phyloP scores from a whole-genome alignment of 2,329 filamentous ascomycete genomes.

The Cladorrhinum sp. region DNA sequence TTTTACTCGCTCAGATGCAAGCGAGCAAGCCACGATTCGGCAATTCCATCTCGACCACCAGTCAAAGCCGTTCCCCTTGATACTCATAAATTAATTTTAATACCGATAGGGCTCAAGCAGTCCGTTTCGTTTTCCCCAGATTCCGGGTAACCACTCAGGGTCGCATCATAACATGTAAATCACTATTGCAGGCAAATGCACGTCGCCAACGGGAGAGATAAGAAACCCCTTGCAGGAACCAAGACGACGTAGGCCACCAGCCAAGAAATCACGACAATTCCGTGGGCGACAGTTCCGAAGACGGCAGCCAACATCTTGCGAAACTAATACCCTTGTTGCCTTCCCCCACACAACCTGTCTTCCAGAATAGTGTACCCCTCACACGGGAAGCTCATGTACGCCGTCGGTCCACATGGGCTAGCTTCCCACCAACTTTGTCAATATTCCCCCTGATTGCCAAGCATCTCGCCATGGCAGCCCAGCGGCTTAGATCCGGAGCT shows the following conservation, averaged over 20 bases:
- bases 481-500: slow-evolving; percentile 4
- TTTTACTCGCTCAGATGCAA: background rate
- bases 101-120: slow-evolving; percentile 7
- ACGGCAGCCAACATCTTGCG: background rate
- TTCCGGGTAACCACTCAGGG: background rate
- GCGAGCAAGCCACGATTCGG: slow-evolving; percentile 9
- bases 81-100: background rate
- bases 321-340: too few species aligned
- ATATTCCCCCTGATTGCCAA: background rate
- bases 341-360: background rate
- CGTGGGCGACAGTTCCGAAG: background rate
- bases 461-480: background rate
- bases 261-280: slow-evolving; percentile 5
- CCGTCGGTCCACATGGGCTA: background rate
- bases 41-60: background rate
- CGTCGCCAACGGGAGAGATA: background rate
- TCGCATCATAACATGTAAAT: background rate
- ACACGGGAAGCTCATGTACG: background rate
- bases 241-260: background rate
- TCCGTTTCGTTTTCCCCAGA: background rate
- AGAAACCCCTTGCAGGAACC: background rate
- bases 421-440: background rate
- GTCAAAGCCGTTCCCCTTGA: background rate
- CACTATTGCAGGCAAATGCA: background rate
- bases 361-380: background rate